Conservation (phyloP, 805 yeast species). For the Myxozyma kluyveri region DNA sequence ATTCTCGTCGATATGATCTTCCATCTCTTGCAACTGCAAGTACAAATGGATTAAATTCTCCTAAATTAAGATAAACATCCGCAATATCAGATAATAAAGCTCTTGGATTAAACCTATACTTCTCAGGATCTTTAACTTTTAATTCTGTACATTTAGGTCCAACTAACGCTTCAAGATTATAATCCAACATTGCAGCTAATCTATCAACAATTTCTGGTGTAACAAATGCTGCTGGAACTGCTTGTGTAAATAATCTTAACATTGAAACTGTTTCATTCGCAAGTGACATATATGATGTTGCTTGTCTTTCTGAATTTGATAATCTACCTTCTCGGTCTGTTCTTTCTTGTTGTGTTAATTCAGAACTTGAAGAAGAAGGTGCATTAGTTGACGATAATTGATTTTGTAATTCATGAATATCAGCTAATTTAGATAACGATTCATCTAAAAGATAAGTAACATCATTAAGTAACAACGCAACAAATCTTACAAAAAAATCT, state of each 20-base stretch:
- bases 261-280: constrained; percentile 78
- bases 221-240: constrained; percentile 81
- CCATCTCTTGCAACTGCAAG: constrained; percentile 84
- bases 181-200: constrained; percentile 92
- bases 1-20: constrained; percentile 72
- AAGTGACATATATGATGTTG: constrained; percentile 76
- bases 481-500: constrained; percentile 84
- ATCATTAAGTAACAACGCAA: constrained; percentile 93
- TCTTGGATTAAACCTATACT: constrained; percentile 79
- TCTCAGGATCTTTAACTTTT: constrained; percentile 79
- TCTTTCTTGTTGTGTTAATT: constrained; percentile 29
- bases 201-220: constrained; percentile 90
- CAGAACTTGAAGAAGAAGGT: constrained; percentile 8
- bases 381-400: constrained; percentile 47
- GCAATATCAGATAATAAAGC: constrained; percentile 65
- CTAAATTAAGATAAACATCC: constrained; percentile 71
- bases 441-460: constrained; percentile 90
- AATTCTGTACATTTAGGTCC: constrained; percentile 92
- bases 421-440: constrained; percentile 71
- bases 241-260: constrained; percentile 76
- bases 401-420: constrained; percentile 70
- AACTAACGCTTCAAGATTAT: constrained; percentile 84
- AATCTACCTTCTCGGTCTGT: constrained; percentile 54
- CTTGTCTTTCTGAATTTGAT: constrained; percentile 65
- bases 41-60: constrained; percentile 62